Base-by-base conservation (phyloP, 352 stramenopile genomes). In the Globisporangium emineosum region DNA sequence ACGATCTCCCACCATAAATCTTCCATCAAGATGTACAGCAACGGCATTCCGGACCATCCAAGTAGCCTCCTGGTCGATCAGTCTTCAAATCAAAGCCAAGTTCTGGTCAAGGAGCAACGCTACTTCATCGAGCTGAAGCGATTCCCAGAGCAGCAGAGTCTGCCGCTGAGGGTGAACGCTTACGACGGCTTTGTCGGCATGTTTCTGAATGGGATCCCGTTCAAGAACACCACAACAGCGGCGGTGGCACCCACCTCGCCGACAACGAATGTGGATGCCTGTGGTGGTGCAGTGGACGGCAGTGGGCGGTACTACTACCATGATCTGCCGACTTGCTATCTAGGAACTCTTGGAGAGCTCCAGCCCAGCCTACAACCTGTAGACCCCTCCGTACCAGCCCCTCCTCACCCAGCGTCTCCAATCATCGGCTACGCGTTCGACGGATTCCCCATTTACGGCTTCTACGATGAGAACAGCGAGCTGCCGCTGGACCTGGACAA, bases 121-220 rank as follows among this genome's bases (percentile, higher is more conserved):
- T 86, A 88, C 42, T 87, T 91, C 49, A 75, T 90, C 53, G 80
- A 86, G 59, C 58, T 91, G 1, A 60, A 79, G 30, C 71, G 81
- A 7, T 90, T 88, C 49, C 79, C 80, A 1, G 62, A 50, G 0
- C 61, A 73, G n/a, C 60, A 78, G 25, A 68, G 60, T 49, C 70
- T 70, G 47, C 61, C 69, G 25, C 58, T 88, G 0, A 63, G 60
- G 0, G 5, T 79, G 5, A 57, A 65, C 9, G 60, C 52, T 0
- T 55, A 68, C 32, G 64, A 73, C 27, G 66, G 64, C 1, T 82
- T 88, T 15, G 58, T 70, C 12, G 83, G 79, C 0, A 57, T 90
- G 3, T 84, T 92, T 45, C 60, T 89, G 29, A 88, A 92, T 35
- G 83, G 83, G 0, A 70, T 92, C 23, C 70, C 80, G 2, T 80